Evolutionary conservation across 345 rosid species (phyloP), one percentile per base, ranked within the genome.

Genomic region (Acer yangbiense): DNA sequence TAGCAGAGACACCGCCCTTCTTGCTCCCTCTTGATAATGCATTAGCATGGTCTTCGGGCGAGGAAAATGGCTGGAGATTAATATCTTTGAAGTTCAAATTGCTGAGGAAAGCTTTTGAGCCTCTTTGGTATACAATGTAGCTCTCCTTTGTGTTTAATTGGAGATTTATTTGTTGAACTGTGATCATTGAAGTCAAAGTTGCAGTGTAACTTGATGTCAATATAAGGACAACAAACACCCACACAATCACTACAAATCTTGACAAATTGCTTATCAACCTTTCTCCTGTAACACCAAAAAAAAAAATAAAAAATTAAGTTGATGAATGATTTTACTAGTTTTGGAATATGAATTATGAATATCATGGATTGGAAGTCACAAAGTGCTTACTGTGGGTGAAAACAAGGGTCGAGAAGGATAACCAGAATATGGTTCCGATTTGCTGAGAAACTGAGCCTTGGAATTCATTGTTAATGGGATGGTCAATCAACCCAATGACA

Each of bases 191-290:
- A 21, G 87, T 79, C 65, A 87, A 78, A n/a, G 76, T 83, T 1
- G 88, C 88, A 25, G 84, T 80, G 63, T 87, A 85, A 39, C 86
- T 85, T 3, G 83, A 82, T 52, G 76, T 87, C 23, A 83, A 61
- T 18, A 85, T 78, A 14, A 85, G 71, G 58, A 85, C 68, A 17
- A 80, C 85, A 25, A 82, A 83, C 65, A 83, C 27, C 76, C 82
- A 87, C 20, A 85, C 76, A 0, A 75, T 7, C 63, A 84, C 81
- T 35, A 87, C 76, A 72, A 87, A 81, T 46, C 77, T 85, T 58
- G 88, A 61, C 29, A 83, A 83, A 23, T 80, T 83, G 83, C 86
- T 87, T 35, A 41, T 61, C 46, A 85, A 72, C 25, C 64, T 77
- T 64, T 63, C 66, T 23, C 35, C 66, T 23, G 35, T 2, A 63